These are phyloP conservation scores for Leishmania major DNA, from an alignment of 208 protist species.

Conservation along the genomic window DNA sequence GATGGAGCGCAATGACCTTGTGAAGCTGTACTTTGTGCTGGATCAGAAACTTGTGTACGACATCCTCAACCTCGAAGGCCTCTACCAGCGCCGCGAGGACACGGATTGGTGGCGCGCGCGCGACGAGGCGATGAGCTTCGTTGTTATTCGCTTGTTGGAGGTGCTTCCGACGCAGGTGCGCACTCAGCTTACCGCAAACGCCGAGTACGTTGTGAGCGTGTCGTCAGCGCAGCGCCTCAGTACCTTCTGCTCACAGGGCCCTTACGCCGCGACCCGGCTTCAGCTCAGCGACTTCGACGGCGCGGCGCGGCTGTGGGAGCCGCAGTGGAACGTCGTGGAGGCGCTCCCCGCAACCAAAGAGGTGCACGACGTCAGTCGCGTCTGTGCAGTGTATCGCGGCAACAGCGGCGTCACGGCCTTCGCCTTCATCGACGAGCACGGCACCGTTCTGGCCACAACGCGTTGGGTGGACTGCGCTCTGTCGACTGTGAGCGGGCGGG, in stretches of 20 bases:
- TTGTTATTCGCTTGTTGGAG: constrained; percentile 64
- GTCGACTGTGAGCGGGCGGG: constrained; percentile 54
- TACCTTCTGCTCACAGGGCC: constrained; percentile 60
- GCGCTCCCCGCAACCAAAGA: constrained; percentile 38
- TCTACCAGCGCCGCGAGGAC: constrained; percentile 52
- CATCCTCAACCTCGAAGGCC: constrained; percentile 55
- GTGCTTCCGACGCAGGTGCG: constrained; percentile 64
- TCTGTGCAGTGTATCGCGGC: constrained; percentile 78
- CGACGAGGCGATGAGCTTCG: constrained; percentile 61
- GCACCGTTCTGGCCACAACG: constrained; percentile 59
- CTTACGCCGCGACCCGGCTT: constrained; percentile 70
- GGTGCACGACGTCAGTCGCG: constrained; percentile 37
- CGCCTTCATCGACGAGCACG: constrained; percentile 77
- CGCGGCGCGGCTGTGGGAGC: constrained; percentile 63
- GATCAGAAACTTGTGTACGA: constrained; percentile 68
- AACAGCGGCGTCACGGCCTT: constrained; percentile 73
- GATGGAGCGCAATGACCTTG: constrained; percentile 63
- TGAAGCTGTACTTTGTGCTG: constrained; percentile 74
- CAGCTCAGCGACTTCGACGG: constrained; percentile 57
- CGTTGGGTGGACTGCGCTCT: constrained; percentile 77
- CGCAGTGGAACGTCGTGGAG: constrained; percentile 87
- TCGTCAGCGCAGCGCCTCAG: constrained; percentile 55
- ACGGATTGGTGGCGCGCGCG: constrained; percentile 67
- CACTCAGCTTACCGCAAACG: constrained; percentile 54
- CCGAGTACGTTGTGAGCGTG: constrained; percentile 45